Conservation (phyloP, 495 filamentous ascomycete species). For the Physcia stellaris region DNA sequence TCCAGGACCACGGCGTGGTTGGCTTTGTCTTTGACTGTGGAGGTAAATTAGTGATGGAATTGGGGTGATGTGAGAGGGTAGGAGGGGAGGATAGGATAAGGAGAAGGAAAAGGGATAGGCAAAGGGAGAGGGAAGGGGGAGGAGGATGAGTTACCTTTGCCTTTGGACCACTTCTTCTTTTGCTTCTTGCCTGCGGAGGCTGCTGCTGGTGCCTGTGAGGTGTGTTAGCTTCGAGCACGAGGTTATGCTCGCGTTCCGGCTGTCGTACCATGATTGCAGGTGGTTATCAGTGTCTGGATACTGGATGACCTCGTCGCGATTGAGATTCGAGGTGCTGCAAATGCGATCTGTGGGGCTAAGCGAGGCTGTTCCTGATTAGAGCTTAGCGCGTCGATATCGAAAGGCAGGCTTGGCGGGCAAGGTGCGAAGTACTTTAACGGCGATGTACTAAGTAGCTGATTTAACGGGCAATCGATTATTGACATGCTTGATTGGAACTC, state of each 20-base stretch:
- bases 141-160: conserved; percentile 60
- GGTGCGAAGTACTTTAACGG: no score
- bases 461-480: no score
- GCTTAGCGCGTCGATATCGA: background rate
- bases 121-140: conserved; percentile 1
- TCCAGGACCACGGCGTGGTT: conserved; percentile 81
- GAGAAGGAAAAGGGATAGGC: conserved; percentile 1
- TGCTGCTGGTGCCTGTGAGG: conserved; percentile 54
- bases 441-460: no score
- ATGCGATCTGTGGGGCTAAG: background rate
- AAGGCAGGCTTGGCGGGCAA: no score
- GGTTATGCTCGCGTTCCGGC: background rate
- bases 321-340: background rate
- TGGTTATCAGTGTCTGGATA: no score
- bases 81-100: background rate
- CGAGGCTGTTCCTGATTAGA: background rate
- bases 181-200: conserved; percentile 85
- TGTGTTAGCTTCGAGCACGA: conserved; percentile 4
- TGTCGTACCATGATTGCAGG: conserved; percentile 4
- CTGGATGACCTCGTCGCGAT: no score
- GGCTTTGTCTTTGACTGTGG: conserved; percentile 99
- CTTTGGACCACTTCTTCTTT: conserved; percentile 99
- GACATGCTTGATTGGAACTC: no score
- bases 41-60: conserved; percentile 16
- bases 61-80: background rate